A percentile compares a stretch with the other conserved stretches of the same genome.
These are phyloP conservation scores for Parastagonospora nodorum DNA, from an alignment of 2,329 filamentous ascomycete genomes.

Conservation along the genomic window DNA sequence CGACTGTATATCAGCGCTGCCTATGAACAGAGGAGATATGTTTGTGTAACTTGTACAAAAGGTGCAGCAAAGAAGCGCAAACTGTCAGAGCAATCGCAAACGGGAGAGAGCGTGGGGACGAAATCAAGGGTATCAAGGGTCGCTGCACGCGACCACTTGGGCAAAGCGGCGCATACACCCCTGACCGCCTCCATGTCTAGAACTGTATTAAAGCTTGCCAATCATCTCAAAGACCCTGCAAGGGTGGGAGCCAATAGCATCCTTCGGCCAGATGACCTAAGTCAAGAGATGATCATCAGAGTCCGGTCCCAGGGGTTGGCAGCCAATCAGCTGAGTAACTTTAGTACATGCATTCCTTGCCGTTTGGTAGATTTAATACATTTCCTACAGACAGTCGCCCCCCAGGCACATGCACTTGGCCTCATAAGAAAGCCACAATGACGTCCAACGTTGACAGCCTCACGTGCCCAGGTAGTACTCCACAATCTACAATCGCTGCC, in stretches of 20 bases:
- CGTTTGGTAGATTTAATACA: no score
- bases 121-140: constrained; percentile 1
- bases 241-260: no score
- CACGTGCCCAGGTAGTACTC: background rate
- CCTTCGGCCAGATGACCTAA: no score
- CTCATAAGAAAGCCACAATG: background rate
- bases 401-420: background rate
- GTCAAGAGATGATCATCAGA: no score
- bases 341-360: no score
- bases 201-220: no score
- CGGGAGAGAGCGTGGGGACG: background rate
- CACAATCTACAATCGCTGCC: background rate
- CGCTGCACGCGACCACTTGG: background rate
- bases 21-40: background rate
- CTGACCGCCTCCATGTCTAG: no score
- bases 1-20: no score
- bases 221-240: no score
- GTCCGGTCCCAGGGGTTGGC: no score
- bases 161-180: background rate
- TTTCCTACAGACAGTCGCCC: background rate
- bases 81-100: background rate
- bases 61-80: background rate
- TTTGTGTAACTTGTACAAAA: background rate
- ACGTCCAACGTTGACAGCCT: background rate
- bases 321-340: background rate